Base-by-base conservation (phyloP, 2,329 filamentous ascomycete species). In the Byssothecium circinans region DNA sequence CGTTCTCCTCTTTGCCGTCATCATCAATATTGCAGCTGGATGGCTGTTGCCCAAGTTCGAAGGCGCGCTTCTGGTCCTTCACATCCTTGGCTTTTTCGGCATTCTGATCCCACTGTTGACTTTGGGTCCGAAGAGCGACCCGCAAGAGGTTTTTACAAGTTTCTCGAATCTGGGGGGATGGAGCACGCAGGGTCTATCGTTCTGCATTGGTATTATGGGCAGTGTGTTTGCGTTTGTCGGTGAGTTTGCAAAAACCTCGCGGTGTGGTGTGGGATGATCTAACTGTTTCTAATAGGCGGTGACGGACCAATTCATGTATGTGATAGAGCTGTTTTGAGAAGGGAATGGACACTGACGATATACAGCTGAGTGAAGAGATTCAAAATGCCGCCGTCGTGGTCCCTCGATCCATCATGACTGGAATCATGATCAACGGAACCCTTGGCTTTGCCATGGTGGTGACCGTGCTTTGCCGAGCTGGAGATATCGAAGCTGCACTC, bases 81-180 rank as follows among this genome's bases (percentile, higher is more conserved):
- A 81, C 47, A 65, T 80, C 20, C 53, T 75, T 6, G 78, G 77
- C 1, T 76, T 80, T 53, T 75, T 80, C 47, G 76, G 71, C 2
- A 73, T 79, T 42, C 57, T 81, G 14, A 74, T 79, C 11, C 69
- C 75, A 0, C 59, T 80, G 3, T 68, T 73, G 50, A 67, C 72
- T 1, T 64, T 76, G 44, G 72, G 74, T 0, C 71, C 74, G 0
- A 65, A 69, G 18, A 65, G 65, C 1, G 57, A 65, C 15, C 58
- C 73, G 0, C 48, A 67, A 15, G 68, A 71, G 3, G 74, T 78
- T 0, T 78, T 80, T 41, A 71, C 72, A 2, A 57, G 70, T 0
- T 80, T 80, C 47, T 53, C 67, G 19, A 78, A 80, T 43, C 43
- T 60, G 25, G 77, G 76, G 2, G 71, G 65, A 3, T 80, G 75